Conservation (phyloP, 2,329 filamentous ascomycete species). For the Basipetospora sp. region DNA sequence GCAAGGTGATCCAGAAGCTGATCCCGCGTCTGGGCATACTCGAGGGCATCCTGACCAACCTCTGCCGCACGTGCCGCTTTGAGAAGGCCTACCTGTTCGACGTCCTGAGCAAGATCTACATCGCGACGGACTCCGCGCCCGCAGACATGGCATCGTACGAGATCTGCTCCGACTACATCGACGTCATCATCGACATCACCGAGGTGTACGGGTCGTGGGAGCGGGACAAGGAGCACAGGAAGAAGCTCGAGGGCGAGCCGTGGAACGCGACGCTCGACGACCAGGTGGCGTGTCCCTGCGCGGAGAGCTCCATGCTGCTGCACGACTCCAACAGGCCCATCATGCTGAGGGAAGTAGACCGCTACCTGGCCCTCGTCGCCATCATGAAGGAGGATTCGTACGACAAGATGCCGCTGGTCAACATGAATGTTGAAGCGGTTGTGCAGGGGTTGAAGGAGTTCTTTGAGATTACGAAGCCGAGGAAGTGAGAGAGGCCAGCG, state of each 20-base stretch:
- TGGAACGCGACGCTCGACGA: conserved; percentile 47
- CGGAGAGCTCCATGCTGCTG: conserved; percentile 54
- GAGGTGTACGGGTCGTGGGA: conserved; percentile 79
- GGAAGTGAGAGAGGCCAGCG: conserved; percentile 16
- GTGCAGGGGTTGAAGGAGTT: conserved; percentile 67
- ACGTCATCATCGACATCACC: conserved; percentile 92
- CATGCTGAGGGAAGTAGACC: conserved; percentile 54
- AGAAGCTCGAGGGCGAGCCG: conserved; percentile 42
- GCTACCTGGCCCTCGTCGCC: conserved; percentile 66
- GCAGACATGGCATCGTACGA: conserved; percentile 94
- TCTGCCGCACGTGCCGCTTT: conserved; percentile 85
- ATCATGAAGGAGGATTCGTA: conserved; percentile 77
- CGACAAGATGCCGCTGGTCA: conserved; percentile 70
- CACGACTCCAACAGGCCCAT: conserved; percentile 50
- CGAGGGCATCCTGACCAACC: conserved; percentile 83
- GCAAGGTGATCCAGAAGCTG: conserved; percentile 94
- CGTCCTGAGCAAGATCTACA: conserved; percentile 95
- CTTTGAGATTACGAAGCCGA: conserved; percentile 56
- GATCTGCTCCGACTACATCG: conserved; percentile 96
- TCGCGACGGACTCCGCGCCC: conserved; percentile 84
- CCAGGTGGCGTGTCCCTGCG: conserved; percentile 49
- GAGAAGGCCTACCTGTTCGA: conserved; percentile 98
- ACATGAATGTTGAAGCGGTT: conserved; percentile 74
- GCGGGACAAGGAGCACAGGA: conserved; percentile 38
- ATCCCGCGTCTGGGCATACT: conserved; percentile 86